Evolutionary conservation across 495 filamentous ascomycete species (phyloP), one percentile per base, ranked within the genome.

Genomic region (Ramalina intermedia): DNA sequence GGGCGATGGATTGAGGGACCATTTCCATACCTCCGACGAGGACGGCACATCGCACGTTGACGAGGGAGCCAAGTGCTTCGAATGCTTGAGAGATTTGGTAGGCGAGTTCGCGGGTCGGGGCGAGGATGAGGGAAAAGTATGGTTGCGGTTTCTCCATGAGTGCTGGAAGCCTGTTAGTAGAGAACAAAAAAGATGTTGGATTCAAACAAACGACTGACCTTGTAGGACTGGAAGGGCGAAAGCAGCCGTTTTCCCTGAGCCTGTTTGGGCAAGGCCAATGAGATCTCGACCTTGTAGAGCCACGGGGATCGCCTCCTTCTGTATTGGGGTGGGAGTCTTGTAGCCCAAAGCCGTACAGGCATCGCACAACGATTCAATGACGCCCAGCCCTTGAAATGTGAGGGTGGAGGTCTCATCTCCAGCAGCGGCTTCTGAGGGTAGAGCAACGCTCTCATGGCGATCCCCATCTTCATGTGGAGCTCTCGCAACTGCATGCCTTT

Each of bases 1-100:
- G 73, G 0, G 87, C 79, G 50, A 98, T 90, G 1, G 81, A 64
- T 61, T 98, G 91, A 1, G 86, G 71, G 0, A 94, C 80, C 84
- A 94, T 94, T 53, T 96, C 90, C 78, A 98, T 82, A 8, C 91
- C 91, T 47, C 91, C 91, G 14, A 96, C 80, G 29, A 98, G 74
- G 7, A 88, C 76, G 11, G 83, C 76, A 55, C 75, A 82, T 57
- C 84, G 71, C 6, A 94, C 86, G 13, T 74, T 76, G 53, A 98
- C 95, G 17, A 84, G 69, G 12, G 82, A 78, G 2, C 89, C 91
- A 6, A 96, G 74, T 0, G 81, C 81, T 55, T 94, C 87, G 51
- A 94, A 86, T 21, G 81, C 65, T 54, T 88, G 79, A 4, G 83
- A 79, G 46, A 94, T 96, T 62, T 98, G 91, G 41, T 83, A 82